phyloP scores from a whole-genome alignment of 1,139 yeast genomes.

The Scheffersomyces segobiensis region DNA sequence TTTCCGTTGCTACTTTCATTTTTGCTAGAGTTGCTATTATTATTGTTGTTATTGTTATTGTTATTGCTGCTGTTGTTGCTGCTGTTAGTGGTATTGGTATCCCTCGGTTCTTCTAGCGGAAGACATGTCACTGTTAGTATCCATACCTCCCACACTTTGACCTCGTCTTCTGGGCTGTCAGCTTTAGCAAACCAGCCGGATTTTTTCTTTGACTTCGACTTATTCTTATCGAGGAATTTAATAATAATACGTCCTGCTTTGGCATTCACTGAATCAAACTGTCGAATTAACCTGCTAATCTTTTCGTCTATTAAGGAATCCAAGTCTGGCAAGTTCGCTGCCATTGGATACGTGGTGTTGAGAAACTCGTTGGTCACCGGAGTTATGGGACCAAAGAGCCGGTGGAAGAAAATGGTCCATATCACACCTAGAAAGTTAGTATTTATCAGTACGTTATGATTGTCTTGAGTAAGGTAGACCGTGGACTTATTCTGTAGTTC shows the following conservation, averaged over 20 bases:
- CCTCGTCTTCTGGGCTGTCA: slow-evolving; percentile 19
- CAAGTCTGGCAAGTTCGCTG: slow-evolving; percentile 41
- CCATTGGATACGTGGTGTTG: slow-evolving; percentile 48
- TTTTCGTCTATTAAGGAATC: slow-evolving; percentile 46
- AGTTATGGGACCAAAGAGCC: slow-evolving; percentile 65
- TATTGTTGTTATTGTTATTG: not conserved
- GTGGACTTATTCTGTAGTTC: too few relatives aligned
- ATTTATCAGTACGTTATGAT: not conserved
- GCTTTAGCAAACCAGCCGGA: slow-evolving; percentile 45
- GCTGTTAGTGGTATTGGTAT: not conserved
- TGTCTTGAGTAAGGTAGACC: not conserved
- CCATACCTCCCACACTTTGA: slow-evolving; percentile 47
- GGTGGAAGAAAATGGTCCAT: slow-evolving; percentile 68
- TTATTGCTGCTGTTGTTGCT: not conserved
- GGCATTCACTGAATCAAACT: slow-evolving; percentile 17
- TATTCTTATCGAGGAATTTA: slow-evolving; percentile 28
- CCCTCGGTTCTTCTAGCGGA: slow-evolving; percentile 18
- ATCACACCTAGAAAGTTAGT: slow-evolving; percentile 50
- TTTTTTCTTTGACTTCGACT: slow-evolving; percentile 33
- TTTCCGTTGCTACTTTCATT: slow-evolving; percentile 1
- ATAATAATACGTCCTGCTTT: slow-evolving; percentile 26
- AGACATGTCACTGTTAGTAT: slow-evolving; percentile 35
- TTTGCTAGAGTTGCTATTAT: not conserved
- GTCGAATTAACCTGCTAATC: slow-evolving; percentile 35
- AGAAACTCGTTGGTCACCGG: slow-evolving; percentile 53